These are phyloP conservation scores for Globisporangium acanthophoron DNA, from an alignment of 352 stramenopile species.

Conservation along the genomic window DNA sequence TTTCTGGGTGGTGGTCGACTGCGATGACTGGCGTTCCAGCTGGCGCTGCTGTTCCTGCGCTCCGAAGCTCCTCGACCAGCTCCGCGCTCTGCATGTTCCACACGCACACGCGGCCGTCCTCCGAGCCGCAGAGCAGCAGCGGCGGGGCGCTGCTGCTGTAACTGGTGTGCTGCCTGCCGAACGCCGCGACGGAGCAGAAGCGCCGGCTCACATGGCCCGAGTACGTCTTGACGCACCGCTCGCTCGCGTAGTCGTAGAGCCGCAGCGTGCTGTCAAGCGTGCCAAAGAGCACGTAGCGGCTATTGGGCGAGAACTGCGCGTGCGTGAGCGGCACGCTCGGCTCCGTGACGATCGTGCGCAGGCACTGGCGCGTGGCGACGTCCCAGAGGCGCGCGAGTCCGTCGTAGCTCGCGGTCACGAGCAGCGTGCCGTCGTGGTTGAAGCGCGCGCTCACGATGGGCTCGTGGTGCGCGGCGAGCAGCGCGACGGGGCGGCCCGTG, in stretches of 20 bases:
- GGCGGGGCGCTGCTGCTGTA: slow-evolving; percentile 8
- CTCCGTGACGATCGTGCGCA: slow-evolving; percentile 89
- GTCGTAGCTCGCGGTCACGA: slow-evolving; percentile 82
- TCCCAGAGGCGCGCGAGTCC: slow-evolving; percentile 94
- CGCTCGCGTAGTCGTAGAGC: slow-evolving; percentile 85
- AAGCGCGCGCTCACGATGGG: slow-evolving; percentile 94
- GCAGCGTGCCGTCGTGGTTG: slow-evolving; percentile 92
- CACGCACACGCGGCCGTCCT: slow-evolving; percentile 89
- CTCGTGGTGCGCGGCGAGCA: slow-evolving; percentile 92
- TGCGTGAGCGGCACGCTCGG: slow-evolving; percentile 56
- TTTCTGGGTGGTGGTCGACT: slow-evolving; percentile 70
- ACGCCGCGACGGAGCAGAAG: slow-evolving; percentile 86
- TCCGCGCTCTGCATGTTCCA: slow-evolving; percentile 89
- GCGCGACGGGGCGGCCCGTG: slow-evolving; percentile 81
- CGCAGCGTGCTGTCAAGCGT: slow-evolving; percentile 90
- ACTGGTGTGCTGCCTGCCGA: slow-evolving; percentile 19
- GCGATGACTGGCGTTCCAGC: slow-evolving; percentile 81
- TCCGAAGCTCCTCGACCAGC: slow-evolving; percentile 24
- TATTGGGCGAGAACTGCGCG: slow-evolving; percentile 93
- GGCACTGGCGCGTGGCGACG: slow-evolving; percentile 92
- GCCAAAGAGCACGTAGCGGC: slow-evolving; percentile 89
- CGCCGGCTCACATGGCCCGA: slow-evolving; percentile 70
- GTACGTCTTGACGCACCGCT: slow-evolving; percentile 64
- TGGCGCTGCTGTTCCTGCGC: slow-evolving; percentile 30
- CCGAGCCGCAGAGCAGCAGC: slow-evolving; percentile 87